phyloP scores from a whole-genome alignment of 805 yeast genomes.

The Lipomyces yamadae region DNA sequence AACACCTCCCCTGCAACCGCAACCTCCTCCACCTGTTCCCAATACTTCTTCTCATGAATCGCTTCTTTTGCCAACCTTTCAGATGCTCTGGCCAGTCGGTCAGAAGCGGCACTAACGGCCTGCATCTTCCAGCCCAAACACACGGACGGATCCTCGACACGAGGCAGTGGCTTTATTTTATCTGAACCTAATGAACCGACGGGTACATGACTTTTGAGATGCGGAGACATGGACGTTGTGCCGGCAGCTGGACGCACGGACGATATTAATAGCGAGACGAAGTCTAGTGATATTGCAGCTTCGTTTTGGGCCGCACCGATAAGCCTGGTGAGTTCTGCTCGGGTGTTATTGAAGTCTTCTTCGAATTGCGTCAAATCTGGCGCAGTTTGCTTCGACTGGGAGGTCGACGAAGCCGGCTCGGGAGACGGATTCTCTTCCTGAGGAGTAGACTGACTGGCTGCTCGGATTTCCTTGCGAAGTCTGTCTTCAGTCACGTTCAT shows the following conservation, averaged over 20 bases:
- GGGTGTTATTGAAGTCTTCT: slow-evolving; percentile 39
- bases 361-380: slow-evolving; percentile 12
- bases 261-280: slow-evolving; percentile 80
- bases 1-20: slow-evolving; percentile 61
- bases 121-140: slow-evolving; percentile 86
- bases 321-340: slow-evolving; percentile 39
- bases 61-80: slow-evolving; percentile 59
- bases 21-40: slow-evolving; percentile 58
- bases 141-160: slow-evolving; percentile 48
- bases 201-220: slow-evolving; percentile 71
- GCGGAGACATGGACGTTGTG: slow-evolving; percentile 85
- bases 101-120: slow-evolving; percentile 62
- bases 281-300: slow-evolving; percentile 83
- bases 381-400: slow-evolving; percentile 21
- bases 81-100: slow-evolving; percentile 58
- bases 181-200: slow-evolving; percentile 66
- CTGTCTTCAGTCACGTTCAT: slow-evolving; percentile 61
- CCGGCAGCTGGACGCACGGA: slow-evolving; percentile 85
- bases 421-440: slow-evolving; percentile 13
- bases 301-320: slow-evolving; percentile 74
- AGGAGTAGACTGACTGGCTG: slow-evolving; percentile 1
- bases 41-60: slow-evolving; percentile 65
- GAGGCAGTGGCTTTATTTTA: slow-evolving; percentile 31
- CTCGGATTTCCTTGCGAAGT: slow-evolving; percentile 53
- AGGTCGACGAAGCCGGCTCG: slow-evolving; percentile 24